phyloP scores from a whole-genome alignment of 192 early-diverging fungal species.

The Gonapodya sp. region DNA sequence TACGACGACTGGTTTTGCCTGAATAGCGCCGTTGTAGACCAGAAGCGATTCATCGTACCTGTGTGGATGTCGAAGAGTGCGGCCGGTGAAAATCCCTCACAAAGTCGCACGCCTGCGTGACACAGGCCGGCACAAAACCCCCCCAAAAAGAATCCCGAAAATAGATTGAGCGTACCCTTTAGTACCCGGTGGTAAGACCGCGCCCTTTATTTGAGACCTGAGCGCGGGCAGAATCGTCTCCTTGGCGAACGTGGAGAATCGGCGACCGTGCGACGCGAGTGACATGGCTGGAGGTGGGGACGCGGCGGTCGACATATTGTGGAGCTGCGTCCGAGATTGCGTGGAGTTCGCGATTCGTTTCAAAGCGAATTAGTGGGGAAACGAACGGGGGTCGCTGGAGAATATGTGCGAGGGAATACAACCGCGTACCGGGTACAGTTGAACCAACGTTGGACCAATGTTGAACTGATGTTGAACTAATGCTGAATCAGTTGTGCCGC shows the following conservation, averaged over 20 bases:
- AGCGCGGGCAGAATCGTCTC: slow-evolving; percentile 5
- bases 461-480: no score
- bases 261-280: no score
- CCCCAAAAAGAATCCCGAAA: background rate
- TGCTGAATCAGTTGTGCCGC: no score
- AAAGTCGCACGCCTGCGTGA: background rate
- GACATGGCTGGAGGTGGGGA: no score
- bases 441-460: no score
- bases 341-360: no score
- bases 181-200: background rate
- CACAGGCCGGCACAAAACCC: background rate
- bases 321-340: no score
- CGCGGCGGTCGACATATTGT: no score
- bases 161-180: background rate
- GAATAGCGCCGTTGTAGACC: slow-evolving; percentile 7
- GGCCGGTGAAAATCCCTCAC: background rate
- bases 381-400: no score
- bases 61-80: background rate
- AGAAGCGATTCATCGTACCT: slow-evolving; percentile 6
- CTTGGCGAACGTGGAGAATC: slow-evolving; percentile 8
- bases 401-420: no score
- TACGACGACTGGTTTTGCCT: background rate
- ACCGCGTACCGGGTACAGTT: no score
- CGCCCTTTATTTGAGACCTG: background rate
- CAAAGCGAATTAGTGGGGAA: no score